Evolutionary conservation across 176 grass and related monocot genomes (phyloP).

Genomic region (Oryza meridionalis): DNA sequence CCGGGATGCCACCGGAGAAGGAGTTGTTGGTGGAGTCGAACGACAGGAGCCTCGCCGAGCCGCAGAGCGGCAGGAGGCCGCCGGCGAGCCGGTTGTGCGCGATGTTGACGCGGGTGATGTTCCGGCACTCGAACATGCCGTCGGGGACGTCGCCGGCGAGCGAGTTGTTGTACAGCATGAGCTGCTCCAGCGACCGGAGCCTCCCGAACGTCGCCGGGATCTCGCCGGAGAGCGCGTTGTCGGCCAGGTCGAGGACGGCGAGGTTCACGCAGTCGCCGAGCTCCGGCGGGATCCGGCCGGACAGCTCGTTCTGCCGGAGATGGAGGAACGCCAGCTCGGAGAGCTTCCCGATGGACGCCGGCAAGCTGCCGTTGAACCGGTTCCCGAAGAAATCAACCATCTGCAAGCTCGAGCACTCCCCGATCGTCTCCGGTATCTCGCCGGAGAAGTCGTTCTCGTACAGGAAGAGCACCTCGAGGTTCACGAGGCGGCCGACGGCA

Average conservation of each 20-base stretch:
- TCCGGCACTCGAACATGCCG: slow-evolving; percentile 87
- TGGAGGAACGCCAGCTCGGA: slow-evolving; percentile 70
- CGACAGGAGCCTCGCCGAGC: slow-evolving; percentile 69
- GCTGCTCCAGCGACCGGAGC: slow-evolving; percentile 72
- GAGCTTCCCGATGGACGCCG: slow-evolving; percentile 65
- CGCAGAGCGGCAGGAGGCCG: slow-evolving; percentile 75
- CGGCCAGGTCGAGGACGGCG: slow-evolving; percentile 70
- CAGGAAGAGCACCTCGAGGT: slow-evolving; percentile 67
- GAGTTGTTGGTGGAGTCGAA: slow-evolving; percentile 89
- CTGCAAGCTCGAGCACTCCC: slow-evolving; percentile 70
- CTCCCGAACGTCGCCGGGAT: slow-evolving; percentile 71
- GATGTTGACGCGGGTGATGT: slow-evolving; percentile 89
- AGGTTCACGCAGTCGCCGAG: slow-evolving; percentile 69
- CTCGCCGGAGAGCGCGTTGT: slow-evolving; percentile 67
- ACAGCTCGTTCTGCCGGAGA: slow-evolving; percentile 86
- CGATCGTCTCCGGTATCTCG: slow-evolving; percentile 72
- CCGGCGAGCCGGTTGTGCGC: slow-evolving; percentile 84
- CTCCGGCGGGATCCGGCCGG: slow-evolving; percentile 61
- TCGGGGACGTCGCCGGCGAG: slow-evolving; percentile 74
- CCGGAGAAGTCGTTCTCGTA: slow-evolving; percentile 92
- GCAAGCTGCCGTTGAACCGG: slow-evolving; percentile 72
- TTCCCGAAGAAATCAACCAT: slow-evolving; percentile 92
- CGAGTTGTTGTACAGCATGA: slow-evolving; percentile 98
- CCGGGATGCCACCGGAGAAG: slow-evolving; percentile 65
- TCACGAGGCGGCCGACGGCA: slow-evolving; percentile 56